A percentile compares a stretch with the other conserved stretches of the same genome.
phyloP scores from a whole-genome alignment of 139 green algal genomes.

The Coccomyxa sp. region DNA sequence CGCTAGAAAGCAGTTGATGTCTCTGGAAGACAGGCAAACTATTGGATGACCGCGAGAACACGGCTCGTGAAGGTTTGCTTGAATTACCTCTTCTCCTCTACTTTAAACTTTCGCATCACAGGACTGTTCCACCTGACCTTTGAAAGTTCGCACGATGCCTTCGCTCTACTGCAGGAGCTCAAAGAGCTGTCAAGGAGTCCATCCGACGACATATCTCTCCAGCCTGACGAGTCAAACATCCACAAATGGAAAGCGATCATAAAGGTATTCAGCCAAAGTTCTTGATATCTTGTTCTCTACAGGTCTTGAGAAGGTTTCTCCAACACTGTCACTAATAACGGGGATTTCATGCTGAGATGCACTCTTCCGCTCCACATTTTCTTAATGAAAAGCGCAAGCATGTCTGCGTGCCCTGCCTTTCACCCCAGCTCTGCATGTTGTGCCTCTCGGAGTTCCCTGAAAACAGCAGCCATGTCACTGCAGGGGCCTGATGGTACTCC shows the following conservation, averaged over 20 bases:
- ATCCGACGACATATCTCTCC: constrained; percentile 46
- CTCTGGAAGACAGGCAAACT: no score
- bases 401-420: no score
- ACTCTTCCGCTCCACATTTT: no score
- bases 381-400: background rate
- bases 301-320: no score
- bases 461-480: background rate
- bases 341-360: no score
- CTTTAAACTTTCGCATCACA: background rate
- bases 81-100: background rate
- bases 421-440: no score
- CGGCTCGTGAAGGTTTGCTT: background rate
- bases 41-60: background rate
- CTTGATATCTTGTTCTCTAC: no score
- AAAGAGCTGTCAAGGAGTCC: background rate
- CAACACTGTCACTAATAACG: background rate
- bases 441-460: no score
- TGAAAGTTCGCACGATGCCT: background rate
- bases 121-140: no score
- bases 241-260: constrained; percentile 59
- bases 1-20: no score
- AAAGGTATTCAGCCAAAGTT: constrained; percentile 24
- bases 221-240: constrained; percentile 66
- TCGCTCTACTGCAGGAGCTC: background rate
- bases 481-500: constrained; percentile 84